phyloP scores from a whole-genome alignment of 352 stramenopile genomes.

The Phytopythium kandeliae region DNA sequence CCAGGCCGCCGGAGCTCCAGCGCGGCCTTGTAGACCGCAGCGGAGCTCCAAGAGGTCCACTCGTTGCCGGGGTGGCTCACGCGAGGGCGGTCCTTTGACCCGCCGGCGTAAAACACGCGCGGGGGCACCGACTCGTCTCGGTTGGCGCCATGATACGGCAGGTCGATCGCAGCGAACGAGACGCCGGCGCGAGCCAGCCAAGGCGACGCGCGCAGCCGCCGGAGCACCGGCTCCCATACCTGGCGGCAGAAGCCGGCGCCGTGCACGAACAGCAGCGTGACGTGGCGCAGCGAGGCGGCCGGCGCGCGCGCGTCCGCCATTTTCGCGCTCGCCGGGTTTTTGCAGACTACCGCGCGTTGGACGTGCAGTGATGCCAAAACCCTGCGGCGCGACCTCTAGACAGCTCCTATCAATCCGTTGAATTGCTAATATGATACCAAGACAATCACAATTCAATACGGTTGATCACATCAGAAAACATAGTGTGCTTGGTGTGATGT shows the following conservation, averaged over 20 bases:
- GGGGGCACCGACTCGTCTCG: constrained; percentile 20
- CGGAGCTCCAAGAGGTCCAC: constrained; percentile 15
- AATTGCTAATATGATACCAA: too few relatives aligned
- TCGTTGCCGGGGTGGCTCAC: constrained; percentile 30
- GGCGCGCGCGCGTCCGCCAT: too few relatives aligned
- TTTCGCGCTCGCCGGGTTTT: too few relatives aligned
- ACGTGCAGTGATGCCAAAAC: too few relatives aligned
- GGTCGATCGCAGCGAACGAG: constrained; percentile 30
- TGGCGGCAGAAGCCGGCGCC: constrained; percentile 33
- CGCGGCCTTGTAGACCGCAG: background rate
- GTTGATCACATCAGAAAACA: too few relatives aligned
- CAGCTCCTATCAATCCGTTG: too few relatives aligned
- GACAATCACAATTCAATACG: too few relatives aligned
- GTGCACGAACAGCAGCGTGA: constrained; percentile 35
- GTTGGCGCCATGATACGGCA: constrained; percentile 30
- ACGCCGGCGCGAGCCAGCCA: constrained; percentile 13
- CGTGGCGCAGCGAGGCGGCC: background rate
- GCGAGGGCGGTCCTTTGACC: constrained; percentile 16
- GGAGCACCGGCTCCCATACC: constrained; percentile 41
- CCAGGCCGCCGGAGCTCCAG: constrained; percentile 11
- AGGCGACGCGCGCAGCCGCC: constrained; percentile 17
- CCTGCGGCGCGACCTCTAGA: too few relatives aligned
- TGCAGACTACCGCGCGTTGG: too few relatives aligned
- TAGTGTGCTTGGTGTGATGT: too few relatives aligned
- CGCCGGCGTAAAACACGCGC: constrained; percentile 15